A percentile compares a stretch with the other conserved stretches of the same genome.
These are phyloP conservation scores for Aspergillus flavus DNA, from an alignment of 2,329 filamentous ascomycete genomes.

Conservation along the genomic window DNA sequence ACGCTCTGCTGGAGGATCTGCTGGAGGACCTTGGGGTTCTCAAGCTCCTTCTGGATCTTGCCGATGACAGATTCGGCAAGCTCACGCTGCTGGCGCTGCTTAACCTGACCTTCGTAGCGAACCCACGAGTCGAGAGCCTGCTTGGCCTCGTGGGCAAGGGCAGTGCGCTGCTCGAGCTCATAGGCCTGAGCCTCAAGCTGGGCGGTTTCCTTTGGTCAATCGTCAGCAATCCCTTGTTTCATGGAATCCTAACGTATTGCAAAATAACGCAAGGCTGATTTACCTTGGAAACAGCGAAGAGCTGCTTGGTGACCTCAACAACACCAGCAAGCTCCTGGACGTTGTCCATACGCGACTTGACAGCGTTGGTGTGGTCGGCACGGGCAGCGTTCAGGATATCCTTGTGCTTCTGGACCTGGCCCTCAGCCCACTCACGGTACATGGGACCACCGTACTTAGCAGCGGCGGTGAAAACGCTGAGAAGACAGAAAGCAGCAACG, in stretches of 20 bases:
- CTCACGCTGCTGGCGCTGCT: conserved; percentile 97
- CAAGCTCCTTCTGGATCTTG: conserved; percentile 98
- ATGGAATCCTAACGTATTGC: not conserved
- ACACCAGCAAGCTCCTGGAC: conserved; percentile 94
- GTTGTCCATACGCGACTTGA: conserved; percentile 90
- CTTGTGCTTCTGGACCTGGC: conserved; percentile 89
- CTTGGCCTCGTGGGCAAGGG: conserved; percentile 91
- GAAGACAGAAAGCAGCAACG: conserved; percentile 86
- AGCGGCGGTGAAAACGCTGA: conserved; percentile 88
- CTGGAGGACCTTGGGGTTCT: conserved; percentile 96
- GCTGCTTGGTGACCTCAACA: conserved; percentile 92
- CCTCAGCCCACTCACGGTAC: conserved; percentile 90
- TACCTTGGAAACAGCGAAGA: conserved; percentile 99
- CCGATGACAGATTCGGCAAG: conserved; percentile 88
- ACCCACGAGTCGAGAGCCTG: conserved; percentile 96
- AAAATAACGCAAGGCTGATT: conserved; percentile 10
- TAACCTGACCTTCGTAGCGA: conserved; percentile 96
- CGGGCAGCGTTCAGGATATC: conserved; percentile 92
- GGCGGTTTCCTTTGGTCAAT: conserved; percentile 76
- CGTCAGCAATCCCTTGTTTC: conserved; percentile 2
- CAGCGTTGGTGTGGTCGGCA: conserved; percentile 91
- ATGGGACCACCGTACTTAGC: conserved; percentile 91
- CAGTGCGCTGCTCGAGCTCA: conserved; percentile 95
- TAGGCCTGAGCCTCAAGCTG: conserved; percentile 93
- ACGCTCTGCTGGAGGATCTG: conserved; percentile 98